These are phyloP conservation scores for Globisporangium polare DNA, from an alignment of 352 stramenopile species.

Conservation along the genomic window DNA sequence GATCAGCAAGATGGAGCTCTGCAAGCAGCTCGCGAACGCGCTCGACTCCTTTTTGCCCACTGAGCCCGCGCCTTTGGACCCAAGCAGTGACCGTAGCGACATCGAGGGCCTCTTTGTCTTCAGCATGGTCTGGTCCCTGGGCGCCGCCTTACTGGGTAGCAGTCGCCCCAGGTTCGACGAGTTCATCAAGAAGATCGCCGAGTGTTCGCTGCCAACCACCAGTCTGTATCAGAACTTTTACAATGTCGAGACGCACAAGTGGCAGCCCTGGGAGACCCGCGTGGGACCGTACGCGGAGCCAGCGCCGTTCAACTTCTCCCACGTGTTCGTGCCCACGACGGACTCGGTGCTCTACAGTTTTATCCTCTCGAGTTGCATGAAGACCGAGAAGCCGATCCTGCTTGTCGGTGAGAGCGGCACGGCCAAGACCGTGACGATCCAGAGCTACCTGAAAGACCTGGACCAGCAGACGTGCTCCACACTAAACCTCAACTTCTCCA, in stretches of 20 bases:
- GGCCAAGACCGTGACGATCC: constrained; percentile 94
- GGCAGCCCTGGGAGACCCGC: constrained; percentile 85
- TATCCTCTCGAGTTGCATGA: constrained; percentile 85
- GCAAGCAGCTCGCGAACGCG: constrained; percentile 92
- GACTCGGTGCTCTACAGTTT: constrained; percentile 94
- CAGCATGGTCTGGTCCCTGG: constrained; percentile 91
- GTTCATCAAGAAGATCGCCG: constrained; percentile 87
- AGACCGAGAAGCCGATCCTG: constrained; percentile 86
- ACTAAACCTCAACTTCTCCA: constrained; percentile 93
- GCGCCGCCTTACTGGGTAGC: constrained; percentile 77
- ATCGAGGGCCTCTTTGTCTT: constrained; percentile 93
- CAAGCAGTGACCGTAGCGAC: constrained; percentile 40
- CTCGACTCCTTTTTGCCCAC: constrained; percentile 86
- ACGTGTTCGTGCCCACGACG: constrained; percentile 95
- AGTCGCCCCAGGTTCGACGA: constrained; percentile 86
- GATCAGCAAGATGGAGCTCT: constrained; percentile 94
- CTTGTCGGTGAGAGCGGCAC: constrained; percentile 94
- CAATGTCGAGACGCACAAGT: constrained; percentile 86
- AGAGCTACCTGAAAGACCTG: constrained; percentile 90
- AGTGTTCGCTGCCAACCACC: constrained; percentile 69
- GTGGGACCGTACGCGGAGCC: constrained; percentile 91
- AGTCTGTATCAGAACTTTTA: constrained; percentile 91
- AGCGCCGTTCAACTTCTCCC: constrained; percentile 91
- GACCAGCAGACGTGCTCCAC: constrained; percentile 59
- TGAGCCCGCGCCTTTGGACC: constrained; percentile 35